phyloP scores from a whole-genome alignment of 345 rosid species.

The Melaleuca quinquenervia region DNA sequence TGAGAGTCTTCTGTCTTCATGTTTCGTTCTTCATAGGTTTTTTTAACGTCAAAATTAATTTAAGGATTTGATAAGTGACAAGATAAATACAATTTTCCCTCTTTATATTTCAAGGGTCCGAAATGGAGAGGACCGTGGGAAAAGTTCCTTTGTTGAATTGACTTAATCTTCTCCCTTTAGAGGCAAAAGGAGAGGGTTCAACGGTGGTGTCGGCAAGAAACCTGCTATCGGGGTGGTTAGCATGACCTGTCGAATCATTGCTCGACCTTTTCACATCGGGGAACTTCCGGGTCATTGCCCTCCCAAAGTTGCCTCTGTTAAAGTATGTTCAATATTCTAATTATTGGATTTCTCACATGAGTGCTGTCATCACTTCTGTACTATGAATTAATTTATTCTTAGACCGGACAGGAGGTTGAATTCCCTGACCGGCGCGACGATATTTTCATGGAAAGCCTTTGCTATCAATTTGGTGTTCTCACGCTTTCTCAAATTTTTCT shows the following conservation, averaged over 20 bases:
- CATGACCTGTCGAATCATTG: not conserved
- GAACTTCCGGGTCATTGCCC: not conserved
- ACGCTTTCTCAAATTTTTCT: not conserved
- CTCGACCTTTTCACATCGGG: not conserved
- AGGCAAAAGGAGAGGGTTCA: not conserved
- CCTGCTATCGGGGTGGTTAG: not conserved
- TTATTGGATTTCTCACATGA: not conserved
- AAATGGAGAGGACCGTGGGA: not conserved
- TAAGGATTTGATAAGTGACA: no score
- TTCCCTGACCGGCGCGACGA: not conserved
- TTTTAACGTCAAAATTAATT: no score
- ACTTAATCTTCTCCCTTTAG: not conserved
- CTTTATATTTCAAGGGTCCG: not conserved
- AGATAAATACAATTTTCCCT: no score
- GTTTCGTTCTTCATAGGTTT: no score
- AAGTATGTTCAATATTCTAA: not conserved
- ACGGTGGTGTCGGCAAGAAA: not conserved
- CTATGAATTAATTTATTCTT: not conserved
- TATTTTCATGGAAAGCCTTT: not conserved
- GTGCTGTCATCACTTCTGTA: not conserved
- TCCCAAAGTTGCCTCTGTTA: not conserved
- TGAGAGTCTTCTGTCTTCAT: no score
- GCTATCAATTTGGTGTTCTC: not conserved
- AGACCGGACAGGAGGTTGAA: not conserved
- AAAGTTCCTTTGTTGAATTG: not conserved